phyloP scores from a whole-genome alignment of 495 filamentous ascomycete species.

The Lophium mytilinum region DNA sequence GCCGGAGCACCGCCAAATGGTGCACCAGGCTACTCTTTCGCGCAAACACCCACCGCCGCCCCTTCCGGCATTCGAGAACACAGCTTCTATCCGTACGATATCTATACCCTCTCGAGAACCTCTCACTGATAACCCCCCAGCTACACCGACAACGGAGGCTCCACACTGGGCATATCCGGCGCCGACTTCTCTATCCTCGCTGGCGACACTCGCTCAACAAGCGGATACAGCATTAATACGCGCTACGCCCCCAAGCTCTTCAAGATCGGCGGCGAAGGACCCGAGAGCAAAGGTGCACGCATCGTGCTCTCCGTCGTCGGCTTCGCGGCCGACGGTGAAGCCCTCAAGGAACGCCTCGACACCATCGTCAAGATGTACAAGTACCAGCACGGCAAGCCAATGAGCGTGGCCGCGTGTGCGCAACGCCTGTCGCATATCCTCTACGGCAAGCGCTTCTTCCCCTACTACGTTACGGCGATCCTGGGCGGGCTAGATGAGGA shows the following conservation, averaged over 20 bases:
- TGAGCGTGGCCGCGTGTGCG: slow-evolving; percentile 87
- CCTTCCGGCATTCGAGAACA: slow-evolving; percentile 54
- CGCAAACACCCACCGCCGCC: slow-evolving; percentile 34
- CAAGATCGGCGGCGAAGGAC: slow-evolving; percentile 84
- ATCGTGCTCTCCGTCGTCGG: slow-evolving; percentile 90
- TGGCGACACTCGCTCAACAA: slow-evolving; percentile 88
- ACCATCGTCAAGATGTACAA: slow-evolving; percentile 93
- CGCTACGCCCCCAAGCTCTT: slow-evolving; percentile 91
- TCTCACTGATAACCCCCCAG: slow-evolving; percentile 40
- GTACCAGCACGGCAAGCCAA: slow-evolving; percentile 87
- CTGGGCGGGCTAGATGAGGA: slow-evolving; percentile 91
- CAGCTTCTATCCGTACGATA: slow-evolving; percentile 82
- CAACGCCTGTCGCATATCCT: slow-evolving; percentile 88
- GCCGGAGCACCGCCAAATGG: slow-evolving; percentile 25
- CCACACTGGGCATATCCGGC: slow-evolving; percentile 89
- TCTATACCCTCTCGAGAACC: neutral
- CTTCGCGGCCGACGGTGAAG: slow-evolving; percentile 87
- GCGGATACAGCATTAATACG: slow-evolving; percentile 97
- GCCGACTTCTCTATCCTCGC: slow-evolving; percentile 91
- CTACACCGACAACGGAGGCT: slow-evolving; percentile 96
- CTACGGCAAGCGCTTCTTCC: slow-evolving; percentile 96
- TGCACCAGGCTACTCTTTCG: slow-evolving; percentile 53
- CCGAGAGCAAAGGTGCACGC: slow-evolving; percentile 70
- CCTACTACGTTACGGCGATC: slow-evolving; percentile 92
- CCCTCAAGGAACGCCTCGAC: slow-evolving; percentile 82